phyloP scores from a whole-genome alignment of 805 yeast species.

The Wickerhamiella australiensis region DNA sequence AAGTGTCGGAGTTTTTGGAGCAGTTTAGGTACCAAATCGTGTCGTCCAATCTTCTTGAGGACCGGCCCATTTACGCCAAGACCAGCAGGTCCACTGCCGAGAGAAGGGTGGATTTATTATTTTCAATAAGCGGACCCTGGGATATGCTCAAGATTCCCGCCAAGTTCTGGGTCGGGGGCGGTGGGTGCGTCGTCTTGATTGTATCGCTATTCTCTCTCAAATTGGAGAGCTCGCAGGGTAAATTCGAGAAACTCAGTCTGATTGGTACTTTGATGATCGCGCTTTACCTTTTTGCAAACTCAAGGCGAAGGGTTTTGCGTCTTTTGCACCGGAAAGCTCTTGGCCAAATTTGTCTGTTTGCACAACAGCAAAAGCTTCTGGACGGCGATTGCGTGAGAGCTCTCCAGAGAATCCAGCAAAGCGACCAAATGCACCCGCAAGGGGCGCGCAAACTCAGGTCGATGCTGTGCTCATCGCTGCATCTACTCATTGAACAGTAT shows the following conservation, averaged over 20 bases:
- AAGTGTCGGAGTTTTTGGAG: conserved; percentile 34
- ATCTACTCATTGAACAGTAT: conserved; percentile 28
- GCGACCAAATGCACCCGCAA: conserved; percentile 25
- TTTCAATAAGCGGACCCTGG: conserved; percentile 17
- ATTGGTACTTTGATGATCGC: conserved; percentile 23
- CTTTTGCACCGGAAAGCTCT: conserved; percentile 25
- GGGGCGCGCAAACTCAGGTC: conserved; percentile 26
- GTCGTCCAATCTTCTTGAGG: conserved; percentile 38
- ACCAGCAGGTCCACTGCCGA: conserved; percentile 16
- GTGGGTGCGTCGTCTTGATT: conserved; percentile 29
- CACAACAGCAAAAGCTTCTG: conserved; percentile 20
- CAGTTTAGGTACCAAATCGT: conserved; percentile 41
- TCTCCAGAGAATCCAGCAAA: conserved; percentile 24
- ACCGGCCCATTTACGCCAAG: conserved; percentile 26
- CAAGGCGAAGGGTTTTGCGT: conserved; percentile 26
- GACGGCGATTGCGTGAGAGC: conserved; percentile 25
- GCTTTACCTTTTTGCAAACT: conserved; percentile 26
- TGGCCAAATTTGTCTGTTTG: conserved; percentile 20
- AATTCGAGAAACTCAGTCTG: conserved; percentile 15
- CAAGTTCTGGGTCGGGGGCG: conserved; percentile 27
- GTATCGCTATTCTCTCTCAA: conserved; percentile 23
- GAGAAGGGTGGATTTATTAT: conserved; percentile 18
- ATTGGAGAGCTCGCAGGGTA: background rate
- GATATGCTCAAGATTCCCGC: conserved; percentile 12
- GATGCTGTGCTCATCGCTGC: conserved; percentile 23